Conservation (phyloP, 345 rosid species). For the Arabidopsis thaliana region TAIR10.1 NC_003076.8:14993001-14993500, state of each 20-base stretch:
- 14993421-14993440: constrained; percentile 48
- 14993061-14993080: constrained; percentile 37
- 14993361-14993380: constrained; percentile 68
- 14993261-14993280: constrained; percentile 55
- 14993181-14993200: constrained; percentile 64
- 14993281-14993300: constrained; percentile 61
- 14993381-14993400: constrained; percentile 65
- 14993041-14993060: constrained; percentile 67
- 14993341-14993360: constrained; percentile 61
- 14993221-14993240: constrained; percentile 40
- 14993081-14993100: neutral
- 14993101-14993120: neutral
- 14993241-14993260: constrained; percentile 60
- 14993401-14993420: constrained; percentile 61
- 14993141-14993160: constrained; percentile 65
- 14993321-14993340: constrained; percentile 61
- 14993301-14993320: constrained; percentile 63
- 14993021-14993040: constrained; percentile 72
- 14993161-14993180: constrained; percentile 92
- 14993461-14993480: constrained; percentile 35
- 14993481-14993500: neutral
- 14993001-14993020: constrained; percentile 82
- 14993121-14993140: constrained; percentile 58
- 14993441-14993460: neutral
- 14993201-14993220: constrained; percentile 57